Evolutionary conservation across 495 filamentous ascomycete species (phyloP), one percentile per base, ranked within the genome.

Genomic region (Penicillium macrosclerotiorum): DNA sequence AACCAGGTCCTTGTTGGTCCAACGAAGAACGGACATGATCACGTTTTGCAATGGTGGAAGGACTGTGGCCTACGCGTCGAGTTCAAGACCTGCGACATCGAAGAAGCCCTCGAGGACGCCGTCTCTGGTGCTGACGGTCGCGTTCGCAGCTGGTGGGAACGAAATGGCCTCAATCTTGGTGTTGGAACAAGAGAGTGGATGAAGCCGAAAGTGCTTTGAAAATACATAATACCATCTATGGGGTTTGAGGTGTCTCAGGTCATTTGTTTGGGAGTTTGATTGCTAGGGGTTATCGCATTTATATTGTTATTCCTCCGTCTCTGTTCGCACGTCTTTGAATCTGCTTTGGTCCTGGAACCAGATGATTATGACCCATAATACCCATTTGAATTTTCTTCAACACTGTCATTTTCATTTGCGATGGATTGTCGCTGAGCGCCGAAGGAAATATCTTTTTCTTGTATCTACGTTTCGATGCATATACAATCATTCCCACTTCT

Each of bases 41-140:
- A 83, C 16, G 88, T 95, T 22, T 65, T 96, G 11, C 87, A 95
- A 59, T 96, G 90, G 90, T 96, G 91, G 91, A 86, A 85, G 48
- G 65, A 69, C 37, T 87, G 83, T 49, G 85, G 85, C 0, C 75
- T 88, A 29, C 69, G 74, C 8, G 90, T 95, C 9, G 89, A 95
- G 64, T 96, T 95, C 61, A 92, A 91, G 69, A 94, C 90, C 7
- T 95, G 90, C 52, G 89, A 95, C 70, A 89, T 96, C 50, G 90
- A 96, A 62, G 91, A 95, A 67, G 90, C 91, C 8, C 71, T 96
- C 44, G 91, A 96, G 62, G 90, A 95, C 57, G 84, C 83, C 16
- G 74, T 83, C 47, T 65, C 75, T 54, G 68, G 72, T 33, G 67
- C 78, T 42, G 84, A 84, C 50, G 76, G 77, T 32, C 79, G 78